phyloP scores from a whole-genome alignment of 2,329 filamentous ascomycete species.

The Pseudogymnoascus sp. region DNA sequence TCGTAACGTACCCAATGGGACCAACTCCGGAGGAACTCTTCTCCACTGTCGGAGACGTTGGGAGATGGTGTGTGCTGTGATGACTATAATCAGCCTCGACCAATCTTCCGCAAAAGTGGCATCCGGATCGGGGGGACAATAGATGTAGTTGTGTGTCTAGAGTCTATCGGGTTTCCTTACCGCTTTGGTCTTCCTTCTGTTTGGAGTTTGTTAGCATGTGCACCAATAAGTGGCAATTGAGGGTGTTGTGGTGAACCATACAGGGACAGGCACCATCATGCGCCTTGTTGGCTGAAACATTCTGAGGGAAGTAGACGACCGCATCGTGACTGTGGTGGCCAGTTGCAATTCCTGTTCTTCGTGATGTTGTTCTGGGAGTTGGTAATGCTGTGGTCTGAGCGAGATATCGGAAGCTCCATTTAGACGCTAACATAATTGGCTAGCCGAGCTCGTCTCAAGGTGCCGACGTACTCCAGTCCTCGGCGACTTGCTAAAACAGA shows the following conservation, averaged over 20 bases:
- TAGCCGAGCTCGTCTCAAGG: constrained; percentile 21
- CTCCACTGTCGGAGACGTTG: constrained; percentile 87
- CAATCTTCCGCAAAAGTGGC: background rate
- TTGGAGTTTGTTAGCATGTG: constrained; percentile 8
- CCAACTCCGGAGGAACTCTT: constrained; percentile 87
- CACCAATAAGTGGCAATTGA: constrained; percentile 17
- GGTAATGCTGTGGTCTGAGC: constrained; percentile 15
- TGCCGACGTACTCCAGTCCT: constrained; percentile 17
- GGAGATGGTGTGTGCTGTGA: constrained; percentile 85
- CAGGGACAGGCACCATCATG: constrained; percentile 66
- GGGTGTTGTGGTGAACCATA: constrained; percentile 45
- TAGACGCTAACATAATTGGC: constrained; percentile 30
- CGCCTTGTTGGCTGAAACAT: constrained; percentile 61
- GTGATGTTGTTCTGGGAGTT: constrained; percentile 10
- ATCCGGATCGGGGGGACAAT: background rate
- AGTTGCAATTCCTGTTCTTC: constrained; percentile 12
- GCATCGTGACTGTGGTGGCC: constrained; percentile 22
- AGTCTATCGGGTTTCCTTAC: constrained; percentile 38
- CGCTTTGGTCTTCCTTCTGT: constrained; percentile 60
- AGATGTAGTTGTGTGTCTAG: constrained; percentile 12
- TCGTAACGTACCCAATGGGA: constrained; percentile 74
- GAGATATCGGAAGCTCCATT: constrained; percentile 17
- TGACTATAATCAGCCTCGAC: constrained; percentile 14
- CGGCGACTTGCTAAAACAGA: constrained; percentile 18
- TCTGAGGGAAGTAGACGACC: constrained; percentile 53